Percentiles rank a stretch among this genome's conserved stretches.
phyloP scores from a whole-genome alignment of 1,284 basidiomycete species.

The Ganoderma meredithae region DNA sequence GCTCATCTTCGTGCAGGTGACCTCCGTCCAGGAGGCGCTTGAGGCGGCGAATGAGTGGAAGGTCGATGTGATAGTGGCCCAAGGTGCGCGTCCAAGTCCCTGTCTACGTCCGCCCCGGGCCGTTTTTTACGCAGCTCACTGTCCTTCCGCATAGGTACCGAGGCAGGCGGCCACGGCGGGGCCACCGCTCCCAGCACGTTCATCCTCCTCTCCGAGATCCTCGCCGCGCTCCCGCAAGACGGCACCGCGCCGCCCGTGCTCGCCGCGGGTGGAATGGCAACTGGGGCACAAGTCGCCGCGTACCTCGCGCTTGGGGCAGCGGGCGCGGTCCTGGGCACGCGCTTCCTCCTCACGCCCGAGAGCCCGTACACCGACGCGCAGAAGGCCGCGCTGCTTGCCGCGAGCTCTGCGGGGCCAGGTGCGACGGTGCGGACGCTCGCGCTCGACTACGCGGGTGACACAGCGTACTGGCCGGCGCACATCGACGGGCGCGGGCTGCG shows the following conservation, averaged over 20 bases:
- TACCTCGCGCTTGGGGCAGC: slow-evolving; percentile 71
- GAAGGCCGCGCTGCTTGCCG: slow-evolving; percentile 59
- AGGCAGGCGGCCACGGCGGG: slow-evolving; percentile 79
- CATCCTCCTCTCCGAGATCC: slow-evolving; percentile 62
- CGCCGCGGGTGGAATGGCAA: slow-evolving; percentile 63
- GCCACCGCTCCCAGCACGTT: slow-evolving; percentile 63
- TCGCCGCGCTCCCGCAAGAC: slow-evolving; percentile 50
- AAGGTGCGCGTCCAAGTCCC: slow-evolving; percentile 55
- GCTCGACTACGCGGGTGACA: slow-evolving; percentile 69
- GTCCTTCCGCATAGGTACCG: slow-evolving; percentile 58
- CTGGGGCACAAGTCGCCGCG: slow-evolving; percentile 68
- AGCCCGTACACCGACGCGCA: slow-evolving; percentile 64
- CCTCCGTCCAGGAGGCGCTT: slow-evolving; percentile 63
- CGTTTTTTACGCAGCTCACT: slow-evolving; percentile 12
- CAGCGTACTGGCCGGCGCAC: slow-evolving; percentile 69
- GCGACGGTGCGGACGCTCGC: slow-evolving; percentile 68
- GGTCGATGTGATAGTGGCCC: slow-evolving; percentile 76
- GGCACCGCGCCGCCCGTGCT: slow-evolving; percentile 57
- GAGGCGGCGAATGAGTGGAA: slow-evolving; percentile 66
- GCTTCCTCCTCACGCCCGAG: slow-evolving; percentile 74
- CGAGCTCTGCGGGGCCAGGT: slow-evolving; percentile 47
- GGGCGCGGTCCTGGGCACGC: slow-evolving; percentile 74
- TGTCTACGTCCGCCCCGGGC: not conserved
- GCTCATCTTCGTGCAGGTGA: slow-evolving; percentile 68
- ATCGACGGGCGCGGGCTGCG: slow-evolving; percentile 68